Percentiles rank a stretch among this genome's conserved stretches.
Conservation (phyloP, 768 basidiomycete genomes). For the Heimioporus sp. region DNA sequence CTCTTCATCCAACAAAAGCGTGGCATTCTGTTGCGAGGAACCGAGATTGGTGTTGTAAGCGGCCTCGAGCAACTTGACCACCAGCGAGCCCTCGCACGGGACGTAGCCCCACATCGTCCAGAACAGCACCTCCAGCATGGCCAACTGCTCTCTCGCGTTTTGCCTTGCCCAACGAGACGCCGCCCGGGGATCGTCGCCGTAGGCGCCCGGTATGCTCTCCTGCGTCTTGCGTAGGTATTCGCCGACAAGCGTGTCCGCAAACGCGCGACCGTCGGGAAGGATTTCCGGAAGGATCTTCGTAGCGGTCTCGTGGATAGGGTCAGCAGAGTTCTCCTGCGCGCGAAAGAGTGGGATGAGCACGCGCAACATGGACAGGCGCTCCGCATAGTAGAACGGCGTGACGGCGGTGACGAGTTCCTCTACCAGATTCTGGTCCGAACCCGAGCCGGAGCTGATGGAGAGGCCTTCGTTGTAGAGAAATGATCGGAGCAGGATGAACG, state of each 20-base stretch:
- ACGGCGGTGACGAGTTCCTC: constrained; percentile 56
- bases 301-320: constrained; percentile 55
- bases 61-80: constrained; percentile 60
- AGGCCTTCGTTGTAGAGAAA: constrained; percentile 79
- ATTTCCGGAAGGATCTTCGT: constrained; percentile 54
- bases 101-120: constrained; percentile 83
- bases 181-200: constrained; percentile 50
- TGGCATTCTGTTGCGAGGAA: constrained; percentile 56
- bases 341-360: constrained; percentile 75
- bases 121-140: constrained; percentile 83
- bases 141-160: constrained; percentile 73
- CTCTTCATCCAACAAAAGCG: constrained; percentile 72
- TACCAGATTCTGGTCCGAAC: constrained; percentile 38
- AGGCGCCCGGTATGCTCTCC: constrained; percentile 44
- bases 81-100: constrained; percentile 60
- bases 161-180: constrained; percentile 74
- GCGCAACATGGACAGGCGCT: constrained; percentile 69
- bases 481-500: constrained; percentile 68
- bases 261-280: constrained; percentile 62
- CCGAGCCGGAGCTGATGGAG: constrained; percentile 45
- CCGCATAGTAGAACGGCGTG: constrained; percentile 79
- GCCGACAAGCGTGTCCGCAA: constrained; percentile 55
- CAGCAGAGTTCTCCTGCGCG: constrained; percentile 55
- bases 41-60: constrained; percentile 68
- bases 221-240: constrained; percentile 57